Evolutionary conservation across 2,329 filamentous ascomycete genomes (phyloP).

Genomic region (Dactylellina parvicollis): DNA sequence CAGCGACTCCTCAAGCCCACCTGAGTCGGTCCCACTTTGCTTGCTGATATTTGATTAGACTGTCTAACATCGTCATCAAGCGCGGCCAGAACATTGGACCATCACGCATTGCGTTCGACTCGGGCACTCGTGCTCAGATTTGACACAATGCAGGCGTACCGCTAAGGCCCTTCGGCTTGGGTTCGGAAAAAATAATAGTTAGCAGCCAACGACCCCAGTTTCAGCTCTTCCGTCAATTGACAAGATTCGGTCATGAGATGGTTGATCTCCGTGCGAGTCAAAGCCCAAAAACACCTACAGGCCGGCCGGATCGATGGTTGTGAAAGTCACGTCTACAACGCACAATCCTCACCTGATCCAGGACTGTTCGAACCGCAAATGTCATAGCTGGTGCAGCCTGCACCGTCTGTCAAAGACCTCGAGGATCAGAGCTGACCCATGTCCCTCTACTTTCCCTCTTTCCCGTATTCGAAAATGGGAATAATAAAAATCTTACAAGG

Average conservation of each 20-base stretch:
- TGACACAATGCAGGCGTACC: not conserved
- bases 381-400: constrained; percentile 26
- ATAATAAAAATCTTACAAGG: constrained; percentile 33
- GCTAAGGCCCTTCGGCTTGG: constrained; percentile 13
- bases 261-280: not conserved
- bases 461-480: not conserved
- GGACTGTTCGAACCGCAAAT: constrained; percentile 1
- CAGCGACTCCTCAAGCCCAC: constrained; percentile 15
- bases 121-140: too few species aligned
- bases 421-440: constrained; percentile 19
- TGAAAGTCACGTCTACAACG: constrained; percentile 41
- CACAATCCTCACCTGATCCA: constrained; percentile 38
- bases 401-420: constrained; percentile 31
- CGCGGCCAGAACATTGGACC: too few species aligned
- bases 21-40: not conserved
- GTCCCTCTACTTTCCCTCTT: not conserved
- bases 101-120: not conserved
- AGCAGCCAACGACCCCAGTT: constrained; percentile 18
- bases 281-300: not conserved
- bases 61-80: constrained; percentile 14
- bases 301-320: not conserved
- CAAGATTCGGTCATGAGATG: constrained; percentile 3
- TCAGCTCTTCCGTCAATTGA: not conserved
- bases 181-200: constrained; percentile 6
- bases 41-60: constrained; percentile 29